These are phyloP conservation scores for Colletotrichum simmondsii DNA, from an alignment of 2,329 filamentous ascomycete genomes.

Conservation along the genomic window DNA sequence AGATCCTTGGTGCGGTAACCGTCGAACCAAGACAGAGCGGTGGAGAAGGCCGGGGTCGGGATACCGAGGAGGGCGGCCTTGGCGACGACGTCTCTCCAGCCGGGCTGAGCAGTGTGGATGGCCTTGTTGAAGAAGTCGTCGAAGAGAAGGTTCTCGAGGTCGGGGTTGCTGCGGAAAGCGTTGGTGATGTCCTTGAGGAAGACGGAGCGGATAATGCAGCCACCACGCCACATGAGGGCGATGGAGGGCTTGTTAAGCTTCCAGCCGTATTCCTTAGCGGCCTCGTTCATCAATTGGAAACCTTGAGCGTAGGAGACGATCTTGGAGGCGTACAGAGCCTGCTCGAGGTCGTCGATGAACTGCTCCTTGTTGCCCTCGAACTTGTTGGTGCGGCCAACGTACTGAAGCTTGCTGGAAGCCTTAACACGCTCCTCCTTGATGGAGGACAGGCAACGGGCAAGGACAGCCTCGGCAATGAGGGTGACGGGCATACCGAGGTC, in stretches of 20 bases:
- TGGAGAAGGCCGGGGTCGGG: conserved; percentile 95
- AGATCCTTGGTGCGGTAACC: conserved; percentile 98
- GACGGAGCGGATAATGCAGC: conserved; percentile 99
- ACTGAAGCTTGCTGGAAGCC: conserved; percentile 81
- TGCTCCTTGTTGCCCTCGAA: conserved; percentile 92
- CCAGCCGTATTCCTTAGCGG: conserved; percentile 95
- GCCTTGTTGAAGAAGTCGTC: conserved; percentile 99
- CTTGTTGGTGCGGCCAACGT: conserved; percentile 76
- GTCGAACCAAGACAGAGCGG: conserved; percentile 97
- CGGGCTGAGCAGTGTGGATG: conserved; percentile 94
- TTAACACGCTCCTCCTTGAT: conserved; percentile 93
- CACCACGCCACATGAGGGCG: conserved; percentile 99
- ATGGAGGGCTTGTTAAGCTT: conserved; percentile 99
- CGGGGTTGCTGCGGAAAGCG: conserved; percentile 92
- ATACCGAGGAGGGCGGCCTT: conserved; percentile 95
- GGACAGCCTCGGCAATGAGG: conserved; percentile 96
- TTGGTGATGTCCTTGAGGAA: conserved; percentile 99
- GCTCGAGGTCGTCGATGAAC: conserved; percentile 97
- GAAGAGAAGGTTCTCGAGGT: conserved; percentile 98
- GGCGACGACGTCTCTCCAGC: conserved; percentile 91
- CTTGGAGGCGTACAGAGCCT: conserved; percentile 99
- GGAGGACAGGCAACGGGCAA: conserved; percentile 91
- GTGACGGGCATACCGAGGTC: conserved; percentile 99
- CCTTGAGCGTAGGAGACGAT: conserved; percentile 99
- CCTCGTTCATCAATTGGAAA: conserved; percentile 99